A percentile compares a stretch with the other conserved stretches of the same genome.
phyloP scores from a whole-genome alignment of 257 asterid genomes.

The Nicotiana undulata region DNA sequence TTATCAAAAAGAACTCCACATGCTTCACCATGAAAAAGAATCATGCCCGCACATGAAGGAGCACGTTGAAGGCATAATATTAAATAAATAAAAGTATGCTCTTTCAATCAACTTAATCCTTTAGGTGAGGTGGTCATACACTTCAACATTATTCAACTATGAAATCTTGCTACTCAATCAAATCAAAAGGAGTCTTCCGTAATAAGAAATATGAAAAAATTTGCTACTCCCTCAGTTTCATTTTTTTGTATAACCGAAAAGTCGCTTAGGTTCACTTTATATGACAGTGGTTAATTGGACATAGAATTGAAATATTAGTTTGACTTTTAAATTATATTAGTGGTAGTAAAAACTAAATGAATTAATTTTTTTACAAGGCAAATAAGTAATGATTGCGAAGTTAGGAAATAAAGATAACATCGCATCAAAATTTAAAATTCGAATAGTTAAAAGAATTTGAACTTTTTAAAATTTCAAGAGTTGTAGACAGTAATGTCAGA shows the following conservation, averaged over 20 bases:
- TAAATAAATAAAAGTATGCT: neutral
- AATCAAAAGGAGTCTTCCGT: neutral
- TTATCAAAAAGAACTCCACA: too few species aligned
- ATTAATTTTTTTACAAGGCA: neutral
- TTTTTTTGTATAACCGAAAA: too few species aligned
- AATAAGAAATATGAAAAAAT: neutral
- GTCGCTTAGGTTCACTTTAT: neutral
- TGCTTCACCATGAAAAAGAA: too few species aligned
- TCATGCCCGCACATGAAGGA: too few species aligned
- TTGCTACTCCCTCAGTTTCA: neutral
- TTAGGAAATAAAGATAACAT: neutral
- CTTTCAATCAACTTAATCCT: neutral
- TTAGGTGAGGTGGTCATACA: neutral
- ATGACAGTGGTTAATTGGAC: neutral
- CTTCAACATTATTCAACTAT: neutral
- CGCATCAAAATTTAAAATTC: neutral
- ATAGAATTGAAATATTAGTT: neutral
- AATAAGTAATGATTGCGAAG: neutral
- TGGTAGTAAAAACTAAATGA: neutral
- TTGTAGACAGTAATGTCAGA: neutral
- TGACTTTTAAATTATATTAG: neutral
- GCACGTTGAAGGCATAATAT: neutral
- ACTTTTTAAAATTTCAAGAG: neutral
- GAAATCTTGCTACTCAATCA: neutral
- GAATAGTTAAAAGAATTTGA: neutral